A percentile compares a stretch with the other conserved stretches of the same genome.
Conservation (phyloP, 176 grass and related monocot genomes). For the Zea luxurians region DNA sequence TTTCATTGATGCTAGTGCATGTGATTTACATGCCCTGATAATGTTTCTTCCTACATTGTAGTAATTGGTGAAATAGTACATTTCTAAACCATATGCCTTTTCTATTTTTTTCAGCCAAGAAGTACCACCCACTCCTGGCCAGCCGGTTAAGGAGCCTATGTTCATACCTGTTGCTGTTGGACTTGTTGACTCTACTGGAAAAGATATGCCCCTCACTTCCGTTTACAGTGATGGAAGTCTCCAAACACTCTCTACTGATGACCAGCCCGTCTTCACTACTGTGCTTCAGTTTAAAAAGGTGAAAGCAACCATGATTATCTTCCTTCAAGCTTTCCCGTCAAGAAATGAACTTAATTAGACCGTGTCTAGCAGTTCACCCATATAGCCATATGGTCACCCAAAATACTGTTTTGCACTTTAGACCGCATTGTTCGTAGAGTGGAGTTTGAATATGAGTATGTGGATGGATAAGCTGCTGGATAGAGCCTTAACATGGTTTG, state of each 20-base stretch:
- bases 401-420: no score
- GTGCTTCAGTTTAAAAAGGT: constrained; percentile 96
- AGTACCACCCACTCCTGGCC: constrained; percentile 80
- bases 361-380: no score
- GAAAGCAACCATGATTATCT: constrained; percentile 20
- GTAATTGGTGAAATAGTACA: constrained; percentile 7
- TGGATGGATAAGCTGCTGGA: no score
- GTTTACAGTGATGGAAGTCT: constrained; percentile 67
- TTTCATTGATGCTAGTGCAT: neutral
- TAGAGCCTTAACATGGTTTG: neutral
- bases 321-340: constrained; percentile 18
- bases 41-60: constrained; percentile 1
- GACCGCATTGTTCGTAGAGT: no score
- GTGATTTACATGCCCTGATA: constrained; percentile 18
- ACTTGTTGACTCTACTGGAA: constrained; percentile 81
- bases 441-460: no score
- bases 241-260: constrained; percentile 50
- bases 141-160: constrained; percentile 78
- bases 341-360: constrained; percentile 2
- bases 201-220: constrained; percentile 81
- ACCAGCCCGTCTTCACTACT: constrained; percentile 60
- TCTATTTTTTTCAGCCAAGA: constrained; percentile 64
- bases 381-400: no score
- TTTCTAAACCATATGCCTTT: constrained; percentile 24
- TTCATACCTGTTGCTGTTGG: constrained; percentile 90